A percentile compares a stretch with the other conserved stretches of the same genome.
These are phyloP conservation scores for Ophiostoma sp. DNA, from an alignment of 2,329 filamentous ascomycete genomes.

Conservation along the genomic window DNA sequence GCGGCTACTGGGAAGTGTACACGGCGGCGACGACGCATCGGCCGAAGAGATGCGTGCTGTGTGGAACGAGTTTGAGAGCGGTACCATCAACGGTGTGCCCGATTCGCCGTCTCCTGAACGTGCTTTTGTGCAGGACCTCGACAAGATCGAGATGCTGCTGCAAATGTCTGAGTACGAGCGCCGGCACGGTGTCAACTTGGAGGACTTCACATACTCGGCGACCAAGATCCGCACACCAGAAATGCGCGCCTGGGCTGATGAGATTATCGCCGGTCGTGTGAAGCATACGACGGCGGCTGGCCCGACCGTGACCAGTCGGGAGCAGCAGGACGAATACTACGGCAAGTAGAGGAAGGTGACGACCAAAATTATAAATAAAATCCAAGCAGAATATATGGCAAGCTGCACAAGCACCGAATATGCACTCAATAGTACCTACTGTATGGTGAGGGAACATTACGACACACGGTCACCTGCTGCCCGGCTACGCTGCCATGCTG, in stretches of 20 bases:
- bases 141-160: slow-evolving; percentile 91
- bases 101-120: slow-evolving; percentile 80
- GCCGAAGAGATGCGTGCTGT: slow-evolving; percentile 69
- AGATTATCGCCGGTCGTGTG: slow-evolving; percentile 47
- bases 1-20: slow-evolving; percentile 70
- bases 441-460: not conserved
- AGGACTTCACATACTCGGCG: slow-evolving; percentile 83
- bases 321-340: slow-evolving; percentile 11
- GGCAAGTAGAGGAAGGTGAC: not conserved
- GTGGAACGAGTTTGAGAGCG: slow-evolving; percentile 88
- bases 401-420: not conserved
- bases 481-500: not conserved
- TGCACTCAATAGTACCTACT: not conserved
- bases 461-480: not conserved
- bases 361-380: not conserved
- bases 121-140: slow-evolving; percentile 90
- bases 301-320: not conserved
- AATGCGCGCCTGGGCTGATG: slow-evolving; percentile 75
- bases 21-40: slow-evolving; percentile 54
- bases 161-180: slow-evolving; percentile 98
- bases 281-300: not conserved
- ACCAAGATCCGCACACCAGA: slow-evolving; percentile 72
- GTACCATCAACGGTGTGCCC: slow-evolving; percentile 4
- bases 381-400: not conserved
- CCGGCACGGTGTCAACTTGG: slow-evolving; percentile 65